A percentile compares a stretch with the other conserved stretches of the same genome.
Conservation (phyloP, 345 rosid genomes). For the Acer yangbiense region DNA sequence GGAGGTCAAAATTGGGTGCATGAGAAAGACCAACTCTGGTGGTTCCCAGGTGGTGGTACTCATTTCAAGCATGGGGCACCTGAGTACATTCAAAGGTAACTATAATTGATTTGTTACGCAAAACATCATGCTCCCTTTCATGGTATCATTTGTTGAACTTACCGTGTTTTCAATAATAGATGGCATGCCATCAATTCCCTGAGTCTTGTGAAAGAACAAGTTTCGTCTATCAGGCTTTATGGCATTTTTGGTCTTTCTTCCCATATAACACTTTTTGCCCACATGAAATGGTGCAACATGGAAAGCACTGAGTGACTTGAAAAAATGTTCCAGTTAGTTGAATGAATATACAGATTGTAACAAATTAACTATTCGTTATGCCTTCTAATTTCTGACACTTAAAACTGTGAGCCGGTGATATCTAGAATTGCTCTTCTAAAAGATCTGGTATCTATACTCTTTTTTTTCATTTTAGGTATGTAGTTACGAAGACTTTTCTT, state of each 20-base stretch:
- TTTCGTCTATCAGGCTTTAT: not conserved
- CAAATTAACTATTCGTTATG: not conserved
- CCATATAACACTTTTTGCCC: not conserved
- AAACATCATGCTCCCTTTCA: not conserved
- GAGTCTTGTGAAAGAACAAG: not conserved
- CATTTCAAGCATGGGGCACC: slow-evolving; percentile 95
- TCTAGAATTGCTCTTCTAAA: not conserved
- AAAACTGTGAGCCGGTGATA: not conserved
- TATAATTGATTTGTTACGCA: slow-evolving; percentile 3
- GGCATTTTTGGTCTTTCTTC: not conserved
- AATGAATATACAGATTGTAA: not conserved
- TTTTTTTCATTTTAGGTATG: not conserved
- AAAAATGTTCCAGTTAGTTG: not conserved
- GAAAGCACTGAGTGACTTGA: not conserved
- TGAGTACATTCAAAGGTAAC: slow-evolving; percentile 85
- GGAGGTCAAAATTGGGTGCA: slow-evolving; percentile 99
- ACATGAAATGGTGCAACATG: not conserved
- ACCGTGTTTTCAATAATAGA: not conserved
- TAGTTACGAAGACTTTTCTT: not conserved
- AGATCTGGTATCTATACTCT: not conserved
- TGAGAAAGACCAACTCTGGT: slow-evolving; percentile 71
- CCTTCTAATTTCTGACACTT: not conserved
- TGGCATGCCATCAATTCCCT: not conserved
- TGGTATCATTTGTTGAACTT: not conserved
- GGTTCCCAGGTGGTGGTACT: slow-evolving; percentile 99